Base-by-base conservation (phyloP, 331 rosid species). In the Malus hybrid region DNA sequence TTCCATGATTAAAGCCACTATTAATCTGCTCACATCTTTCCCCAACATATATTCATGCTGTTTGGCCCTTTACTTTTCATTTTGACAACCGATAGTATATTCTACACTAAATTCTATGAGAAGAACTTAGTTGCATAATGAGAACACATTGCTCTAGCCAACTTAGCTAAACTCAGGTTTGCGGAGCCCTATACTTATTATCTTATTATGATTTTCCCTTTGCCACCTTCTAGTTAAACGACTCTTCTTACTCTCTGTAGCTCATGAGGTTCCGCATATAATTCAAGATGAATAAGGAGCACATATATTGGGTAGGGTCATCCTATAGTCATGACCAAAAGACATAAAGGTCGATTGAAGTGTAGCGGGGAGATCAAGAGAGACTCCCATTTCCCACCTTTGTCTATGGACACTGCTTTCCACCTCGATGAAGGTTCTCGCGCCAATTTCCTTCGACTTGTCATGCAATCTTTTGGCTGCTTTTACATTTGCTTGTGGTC, bases 401-500 rank as follows among this genome's bases (percentile, higher is more conserved):
- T 50, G 79, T 69, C 50, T 32, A 88, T 90, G 98, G 96, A 93
- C 64, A 55, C 77, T 20, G 81, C 80, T 44, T 91, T 88, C 82
- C 44, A 78, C 55, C 88, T 83, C 46, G 78, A 89, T 54, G 78
- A 82, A 60, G 83, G 75, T 63, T 57, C 77, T 39, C 91, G 96
- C 56, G 48, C 79, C 34, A 74, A 71, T 32, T 80, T 86, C 61
- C 82, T 93, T 10, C 84, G 73, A 22, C 27, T 80, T 48, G 13
- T 88, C 48, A 55, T 80, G 85, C 90, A 86, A 1, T 83, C 89
- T 57, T 67, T 78, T 33, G 89, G 90, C 70, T 88, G 89, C 90
- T 77, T 85, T 32, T 90, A 93, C 92, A 81, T 90, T 81, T 91
- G 96, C 52, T 70, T 91, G 3, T 93, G 98, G 95, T 71, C 88